These are phyloP conservation scores for Malbranchea zuffiana DNA, from an alignment of 2,329 filamentous ascomycete genomes.

Conservation along the genomic window DNA sequence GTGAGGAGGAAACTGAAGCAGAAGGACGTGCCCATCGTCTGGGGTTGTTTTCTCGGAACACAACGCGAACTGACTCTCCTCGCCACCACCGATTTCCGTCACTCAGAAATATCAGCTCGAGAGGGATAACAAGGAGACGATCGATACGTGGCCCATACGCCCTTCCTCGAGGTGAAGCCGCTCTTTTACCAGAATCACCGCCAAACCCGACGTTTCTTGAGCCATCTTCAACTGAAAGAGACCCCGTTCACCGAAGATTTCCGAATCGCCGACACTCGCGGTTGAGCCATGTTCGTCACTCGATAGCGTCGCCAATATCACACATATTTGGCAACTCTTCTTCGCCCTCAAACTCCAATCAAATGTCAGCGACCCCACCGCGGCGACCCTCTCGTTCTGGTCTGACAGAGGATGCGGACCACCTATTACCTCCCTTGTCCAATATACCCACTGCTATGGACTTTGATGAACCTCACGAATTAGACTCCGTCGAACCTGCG, in stretches of 20 bases:
- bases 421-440: constrained; percentile 27
- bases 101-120: constrained; percentile 30
- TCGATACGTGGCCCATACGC: constrained; percentile 31
- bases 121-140: constrained; percentile 32
- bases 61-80: constrained; percentile 25
- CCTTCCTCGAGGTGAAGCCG: constrained; percentile 28
- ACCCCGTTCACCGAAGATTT: constrained; percentile 23
- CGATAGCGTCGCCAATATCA: constrained; percentile 34
- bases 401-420: constrained; percentile 25
- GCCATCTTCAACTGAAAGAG: constrained; percentile 18
- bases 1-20: constrained; percentile 36
- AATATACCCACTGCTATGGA: constrained; percentile 34
- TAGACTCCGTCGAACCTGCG: constrained; percentile 34
- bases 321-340: constrained; percentile 34
- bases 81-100: constrained; percentile 31
- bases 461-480: constrained; percentile 31
- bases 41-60: constrained; percentile 31
- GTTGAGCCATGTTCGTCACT: constrained; percentile 35
- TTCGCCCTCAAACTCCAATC: constrained; percentile 17
- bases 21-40: constrained; percentile 37
- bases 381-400: constrained; percentile 22
- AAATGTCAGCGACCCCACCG: constrained; percentile 20
- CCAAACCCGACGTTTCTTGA: constrained; percentile 21
- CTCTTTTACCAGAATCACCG: constrained; percentile 22
- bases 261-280: constrained; percentile 33